Conservation (phyloP, 768 basidiomycete genomes). For the Saitozyma sp. region DNA sequence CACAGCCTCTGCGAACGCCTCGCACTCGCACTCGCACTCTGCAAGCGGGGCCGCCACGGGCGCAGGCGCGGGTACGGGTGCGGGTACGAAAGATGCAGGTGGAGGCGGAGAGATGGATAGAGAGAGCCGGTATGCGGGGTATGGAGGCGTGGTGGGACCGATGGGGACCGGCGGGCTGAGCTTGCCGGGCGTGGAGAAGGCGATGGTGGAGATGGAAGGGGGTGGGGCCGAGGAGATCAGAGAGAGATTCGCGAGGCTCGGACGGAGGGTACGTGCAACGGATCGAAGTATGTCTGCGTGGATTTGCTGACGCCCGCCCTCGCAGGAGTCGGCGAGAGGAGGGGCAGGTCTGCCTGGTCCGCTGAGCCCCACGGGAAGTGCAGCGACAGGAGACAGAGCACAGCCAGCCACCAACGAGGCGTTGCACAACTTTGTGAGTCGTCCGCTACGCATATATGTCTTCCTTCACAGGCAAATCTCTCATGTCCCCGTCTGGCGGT, state of each 20-base stretch:
- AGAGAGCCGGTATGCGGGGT: constrained; percentile 5
- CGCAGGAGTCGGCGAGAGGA: constrained; percentile 26
- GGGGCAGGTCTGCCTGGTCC: constrained; percentile 13
- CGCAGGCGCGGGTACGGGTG: neutral
- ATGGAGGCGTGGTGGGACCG: constrained; percentile 80
- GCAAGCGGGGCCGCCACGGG: neutral
- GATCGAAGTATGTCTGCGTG: neutral
- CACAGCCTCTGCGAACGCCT: constrained; percentile 5
- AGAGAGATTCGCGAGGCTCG: constrained; percentile 44
- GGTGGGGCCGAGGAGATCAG: constrained; percentile 37
- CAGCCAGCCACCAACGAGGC: constrained; percentile 41
- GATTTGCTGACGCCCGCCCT: neutral
- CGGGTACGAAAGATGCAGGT: constrained; percentile 1
- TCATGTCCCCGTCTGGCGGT: too few species aligned
- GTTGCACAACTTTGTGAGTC: constrained; percentile 50
- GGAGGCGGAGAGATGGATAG: constrained; percentile 6
- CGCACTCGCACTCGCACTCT: constrained; percentile 5
- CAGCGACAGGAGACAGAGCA: constrained; percentile 15
- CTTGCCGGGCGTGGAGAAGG: constrained; percentile 83
- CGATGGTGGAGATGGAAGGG: constrained; percentile 82
- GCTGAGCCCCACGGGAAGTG: constrained; percentile 17
- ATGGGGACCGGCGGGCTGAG: constrained; percentile 82
- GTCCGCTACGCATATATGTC: neutral
- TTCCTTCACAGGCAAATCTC: too few species aligned
- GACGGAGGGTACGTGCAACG: constrained; percentile 26